Evolutionary conservation across 1,284 basidiomycete species (phyloP), one percentile per base, ranked within the genome.

Genomic region (Bjerkandera adusta): DNA sequence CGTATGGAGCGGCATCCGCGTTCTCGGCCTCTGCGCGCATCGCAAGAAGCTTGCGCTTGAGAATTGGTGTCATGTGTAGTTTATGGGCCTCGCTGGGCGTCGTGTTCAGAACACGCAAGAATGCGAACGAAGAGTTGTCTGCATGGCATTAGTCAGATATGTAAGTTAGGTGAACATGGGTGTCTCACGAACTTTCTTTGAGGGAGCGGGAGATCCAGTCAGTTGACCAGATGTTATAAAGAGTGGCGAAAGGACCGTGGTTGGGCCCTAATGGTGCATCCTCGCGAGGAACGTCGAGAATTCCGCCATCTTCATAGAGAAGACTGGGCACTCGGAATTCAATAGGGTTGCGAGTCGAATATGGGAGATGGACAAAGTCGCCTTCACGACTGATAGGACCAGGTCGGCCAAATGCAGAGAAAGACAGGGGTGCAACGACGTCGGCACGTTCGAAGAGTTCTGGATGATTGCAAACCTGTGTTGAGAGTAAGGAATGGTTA

Each of bases 391-490:
- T 76, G 15, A 96, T 68, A 30, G 89, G 85, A 6, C 88, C 89
- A 10, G 94, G 87, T 43, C 81, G 81, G 36, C 89, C 90, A 64
- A 91, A 98, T 10, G 76, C 72, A 43, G 86, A 83, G 61, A 99
- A 96, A 2, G 93, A 88, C 62, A 92, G 90, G 1, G 97, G 95
- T 1, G 95, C 90, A 10, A 87, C 79, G 26, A 99, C 96, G 62
- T 99, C 97, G 26, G 96, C 95, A 18, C 97, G 85, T 66, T 99
- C 95, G 62, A 99, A 99, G 35, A 99, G 78, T 65, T 99, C 97
- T 0, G 97, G 97, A 60, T 99, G 97, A 61, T 98, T 99, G 77
- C 96, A 99, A 53, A 98, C 93, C 86, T 89, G 47, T 37, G 34
- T 6, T 54, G 21, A 32, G 36, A 35, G 47, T 53, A 50, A 13